Evolutionary conservation across 768 basidiomycete genomes (phyloP).

Genomic region (Pulveroboletus sp.): DNA sequence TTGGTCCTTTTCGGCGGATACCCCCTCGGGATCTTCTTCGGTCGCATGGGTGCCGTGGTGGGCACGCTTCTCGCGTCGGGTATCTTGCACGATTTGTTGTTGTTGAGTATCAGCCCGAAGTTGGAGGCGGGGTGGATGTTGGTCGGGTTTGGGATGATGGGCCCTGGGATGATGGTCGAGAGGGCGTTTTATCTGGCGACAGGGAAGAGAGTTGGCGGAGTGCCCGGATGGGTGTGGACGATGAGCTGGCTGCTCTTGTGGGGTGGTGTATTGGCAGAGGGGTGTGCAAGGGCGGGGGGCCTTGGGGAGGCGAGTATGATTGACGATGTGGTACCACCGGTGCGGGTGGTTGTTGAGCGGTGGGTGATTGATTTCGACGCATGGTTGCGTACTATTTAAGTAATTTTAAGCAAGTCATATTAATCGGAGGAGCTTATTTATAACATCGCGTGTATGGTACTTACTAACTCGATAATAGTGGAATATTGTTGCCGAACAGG

Average conservation of each 20-base stretch:
- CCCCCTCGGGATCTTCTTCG: conserved; percentile 37
- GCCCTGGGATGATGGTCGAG: conserved; percentile 49
- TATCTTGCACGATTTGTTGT: conserved; percentile 49
- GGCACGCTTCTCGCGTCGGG: conserved; percentile 59
- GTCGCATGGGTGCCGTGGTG: conserved; percentile 47
- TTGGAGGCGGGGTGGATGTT: conserved; percentile 41
- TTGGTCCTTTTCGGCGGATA: conserved; percentile 32
- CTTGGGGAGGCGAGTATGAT: background rate
- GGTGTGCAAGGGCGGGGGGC: conserved; percentile 10
- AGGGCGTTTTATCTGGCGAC: conserved; percentile 19
- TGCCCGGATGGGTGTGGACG: conserved; percentile 35
- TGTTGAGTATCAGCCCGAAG: conserved; percentile 49
- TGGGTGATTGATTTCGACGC: conserved; percentile 10
- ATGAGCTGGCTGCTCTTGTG: conserved; percentile 26
- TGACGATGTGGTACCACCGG: background rate
- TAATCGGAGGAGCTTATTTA: background rate
- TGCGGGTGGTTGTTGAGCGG: conserved; percentile 13
- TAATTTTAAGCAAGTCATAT: too few species aligned
- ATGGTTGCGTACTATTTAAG: conserved; percentile 6
- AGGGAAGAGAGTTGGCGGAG: conserved; percentile 29
- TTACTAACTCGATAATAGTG: too few species aligned
- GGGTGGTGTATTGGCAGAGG: conserved; percentile 25
- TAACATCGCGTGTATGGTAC: background rate
- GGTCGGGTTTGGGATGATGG: conserved; percentile 56
- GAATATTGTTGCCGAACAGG: too few species aligned